Conservation (phyloP, 768 basidiomycete genomes). For the Boletus rufocinnamomeus region DNA sequence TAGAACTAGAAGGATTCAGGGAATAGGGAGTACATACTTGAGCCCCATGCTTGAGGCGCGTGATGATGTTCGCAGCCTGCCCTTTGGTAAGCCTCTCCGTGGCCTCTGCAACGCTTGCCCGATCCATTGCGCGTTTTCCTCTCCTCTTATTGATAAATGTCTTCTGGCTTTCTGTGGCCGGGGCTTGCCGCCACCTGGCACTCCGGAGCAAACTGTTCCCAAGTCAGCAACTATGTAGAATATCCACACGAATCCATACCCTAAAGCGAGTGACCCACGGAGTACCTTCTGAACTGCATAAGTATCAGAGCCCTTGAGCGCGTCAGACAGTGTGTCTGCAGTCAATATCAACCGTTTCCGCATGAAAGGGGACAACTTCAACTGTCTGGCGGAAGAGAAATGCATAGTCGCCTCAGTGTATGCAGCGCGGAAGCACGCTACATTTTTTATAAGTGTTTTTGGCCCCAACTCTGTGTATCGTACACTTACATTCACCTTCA, state of each 20-base stretch:
- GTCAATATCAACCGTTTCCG: constrained; percentile 53
- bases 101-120: constrained; percentile 21
- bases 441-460: constrained; percentile 15
- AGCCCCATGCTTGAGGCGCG: constrained; percentile 75
- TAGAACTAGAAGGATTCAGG: not conserved
- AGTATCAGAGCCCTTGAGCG: constrained; percentile 69
- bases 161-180: constrained; percentile 65
- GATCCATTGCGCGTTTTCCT: constrained; percentile 33
- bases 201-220: constrained; percentile 54
- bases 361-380: constrained; percentile 56
- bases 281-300: constrained; percentile 60
- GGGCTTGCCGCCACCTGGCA: constrained; percentile 64
- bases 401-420: constrained; percentile 57
- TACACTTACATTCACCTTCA: constrained; percentile 38
- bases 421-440: constrained; percentile 47
- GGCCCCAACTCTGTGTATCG: not conserved
- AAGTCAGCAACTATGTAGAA: constrained; percentile 5
- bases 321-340: constrained; percentile 56
- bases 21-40: constrained; percentile 43
- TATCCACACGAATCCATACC: constrained; percentile 40
- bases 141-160: constrained; percentile 55
- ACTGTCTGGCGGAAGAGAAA: constrained; percentile 41
- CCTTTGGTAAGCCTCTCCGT: constrained; percentile 66
- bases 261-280: constrained; percentile 46
- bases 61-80: constrained; percentile 76